Evolutionary conservation across 495 filamentous ascomycete species (phyloP), one percentile per base, ranked within the genome.

Genomic region (Xylaria acuta): DNA sequence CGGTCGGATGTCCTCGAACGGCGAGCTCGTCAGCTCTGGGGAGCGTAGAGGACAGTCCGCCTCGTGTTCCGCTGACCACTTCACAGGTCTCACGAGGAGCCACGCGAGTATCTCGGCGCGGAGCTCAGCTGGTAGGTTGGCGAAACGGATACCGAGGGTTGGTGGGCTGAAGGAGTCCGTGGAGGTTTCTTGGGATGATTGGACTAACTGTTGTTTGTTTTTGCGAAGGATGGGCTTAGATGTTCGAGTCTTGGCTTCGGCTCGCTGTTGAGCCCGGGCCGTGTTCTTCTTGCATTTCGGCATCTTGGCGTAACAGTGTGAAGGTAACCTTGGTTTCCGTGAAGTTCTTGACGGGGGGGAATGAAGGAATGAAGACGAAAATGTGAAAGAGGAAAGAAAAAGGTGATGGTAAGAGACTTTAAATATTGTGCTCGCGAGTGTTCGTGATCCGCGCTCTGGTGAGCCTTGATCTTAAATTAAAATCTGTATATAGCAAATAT

Each of bases 31-130:
- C 36, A 43, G 49, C 9, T 20, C 45, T 1, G 64, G 45, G n/a
- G n/a, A 12, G 11, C 65, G 47, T 5, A 67, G 7, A 56, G 54
- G 40, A 38, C 76, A 78, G 30, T 18, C 22, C 5, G 18, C 18
- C 5, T 18, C 27, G 63, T 80, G 76, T 9, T 1, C 14, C 9
- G 76, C 14, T 45, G 76, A 51, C 49, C 74, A 81, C 64, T 80
- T 81, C 53, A 74, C 72, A 14, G 76, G 75, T n/a, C 74, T 72
- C 18, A 77, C 74, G 16, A 82, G 76, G 36, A 82, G 68, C 4
- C 68, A 41, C 1, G 67, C 63, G 64, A 81, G 79, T 11, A 81
- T 75, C 5, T 53, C 62, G 43, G 72, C 76, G 36, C 75, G 72
- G 16, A 82, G 45, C 53, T 81, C 80, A 1, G 62, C 36, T 11